Percentiles rank a stretch among this genome's conserved stretches.
Conservation (phyloP, 2,329 filamentous ascomycete species). For the Berkeleyomyces basicola region DNA sequence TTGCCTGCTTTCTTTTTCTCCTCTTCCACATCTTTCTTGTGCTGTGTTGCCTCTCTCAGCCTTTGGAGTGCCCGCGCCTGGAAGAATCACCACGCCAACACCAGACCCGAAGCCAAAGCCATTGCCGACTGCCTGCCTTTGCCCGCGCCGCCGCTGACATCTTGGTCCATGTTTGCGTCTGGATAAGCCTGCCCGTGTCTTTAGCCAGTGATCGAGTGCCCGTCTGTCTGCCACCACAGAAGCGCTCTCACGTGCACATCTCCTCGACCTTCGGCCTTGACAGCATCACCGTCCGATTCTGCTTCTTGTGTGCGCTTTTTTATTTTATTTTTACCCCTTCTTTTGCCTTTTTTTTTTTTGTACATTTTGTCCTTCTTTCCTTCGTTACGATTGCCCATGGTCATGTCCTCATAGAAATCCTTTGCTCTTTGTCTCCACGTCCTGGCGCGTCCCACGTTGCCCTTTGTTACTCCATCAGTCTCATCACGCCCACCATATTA, state of each 20-base stretch:
- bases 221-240: too few relatives aligned
- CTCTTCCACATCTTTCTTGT: background rate
- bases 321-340: background rate
- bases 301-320: background rate
- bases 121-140: background rate
- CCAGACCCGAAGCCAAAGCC: background rate
- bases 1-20: background rate
- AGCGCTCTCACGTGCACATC: too few relatives aligned
- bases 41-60: background rate
- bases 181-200: too few relatives aligned
- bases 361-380: background rate
- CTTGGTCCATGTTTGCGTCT: too few relatives aligned
- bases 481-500: background rate
- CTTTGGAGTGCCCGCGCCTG: background rate
- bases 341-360: background rate
- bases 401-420: constrained; percentile 10
- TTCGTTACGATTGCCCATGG: constrained; percentile 9
- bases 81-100: background rate
- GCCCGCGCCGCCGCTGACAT: too few relatives aligned
- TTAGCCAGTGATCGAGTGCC: too few relatives aligned
- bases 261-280: background rate
- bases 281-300: background rate
- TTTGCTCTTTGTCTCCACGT: background rate
- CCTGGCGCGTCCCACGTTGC: background rate
- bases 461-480: background rate